Conservation (phyloP, 176 grass and related monocot species). For the Musa schizocarpa region DNA sequence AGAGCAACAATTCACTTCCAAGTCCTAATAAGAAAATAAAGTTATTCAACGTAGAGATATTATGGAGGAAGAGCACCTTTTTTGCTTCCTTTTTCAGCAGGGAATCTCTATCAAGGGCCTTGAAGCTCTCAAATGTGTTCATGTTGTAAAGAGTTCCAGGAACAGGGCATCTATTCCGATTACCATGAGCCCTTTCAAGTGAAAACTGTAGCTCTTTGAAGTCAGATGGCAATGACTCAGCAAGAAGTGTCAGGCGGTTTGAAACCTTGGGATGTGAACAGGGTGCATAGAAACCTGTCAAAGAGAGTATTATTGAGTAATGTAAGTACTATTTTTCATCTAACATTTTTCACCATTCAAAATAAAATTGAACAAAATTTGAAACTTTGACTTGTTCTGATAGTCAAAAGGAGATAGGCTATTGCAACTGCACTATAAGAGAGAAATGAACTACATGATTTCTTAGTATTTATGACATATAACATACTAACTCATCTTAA, state of each 20-base stretch:
- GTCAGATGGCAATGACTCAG: conserved; percentile 40
- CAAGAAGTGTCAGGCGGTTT: conserved; percentile 30
- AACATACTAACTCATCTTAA: too few species aligned
- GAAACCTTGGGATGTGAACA: conserved; percentile 25
- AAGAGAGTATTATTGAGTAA: background rate
- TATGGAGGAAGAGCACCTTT: conserved; percentile 39
- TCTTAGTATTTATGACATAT: too few species aligned
- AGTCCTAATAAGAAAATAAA: background rate
- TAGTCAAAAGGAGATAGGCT: too few species aligned
- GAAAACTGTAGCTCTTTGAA: background rate
- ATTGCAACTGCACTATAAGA: too few species aligned
- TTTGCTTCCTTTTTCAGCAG: conserved; percentile 55
- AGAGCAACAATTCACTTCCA: background rate
- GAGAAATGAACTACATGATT: too few species aligned
- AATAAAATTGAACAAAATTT: background rate
- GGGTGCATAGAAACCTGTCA: conserved; percentile 56
- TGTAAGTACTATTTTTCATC: background rate
- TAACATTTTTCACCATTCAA: background rate
- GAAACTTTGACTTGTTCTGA: background rate
- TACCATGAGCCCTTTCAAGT: conserved; percentile 14
- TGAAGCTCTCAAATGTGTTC: conserved; percentile 65
- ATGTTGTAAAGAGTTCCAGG: conserved; percentile 78
- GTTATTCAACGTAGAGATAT: background rate
- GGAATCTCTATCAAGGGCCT: conserved; percentile 34
- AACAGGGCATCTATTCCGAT: conserved; percentile 55